These are phyloP conservation scores for Daedaleopsis nitida DNA, from an alignment of 768 basidiomycete genomes.

Conservation along the genomic window DNA sequence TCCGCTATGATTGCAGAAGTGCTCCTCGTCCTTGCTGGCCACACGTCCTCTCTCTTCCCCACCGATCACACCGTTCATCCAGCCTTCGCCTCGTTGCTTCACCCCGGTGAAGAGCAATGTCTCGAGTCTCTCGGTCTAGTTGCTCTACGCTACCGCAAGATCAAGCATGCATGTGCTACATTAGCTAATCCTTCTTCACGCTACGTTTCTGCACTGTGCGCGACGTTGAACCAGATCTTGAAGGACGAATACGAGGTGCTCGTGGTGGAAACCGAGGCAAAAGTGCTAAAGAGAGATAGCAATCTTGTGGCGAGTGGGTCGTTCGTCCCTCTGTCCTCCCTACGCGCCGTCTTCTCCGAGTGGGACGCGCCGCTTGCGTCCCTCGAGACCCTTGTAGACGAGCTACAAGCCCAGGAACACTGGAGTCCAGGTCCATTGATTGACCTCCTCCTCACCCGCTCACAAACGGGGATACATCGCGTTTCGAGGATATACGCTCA, in stretches of 20 bases:
- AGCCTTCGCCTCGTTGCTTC: conserved; percentile 69
- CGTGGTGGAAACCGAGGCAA: conserved; percentile 80
- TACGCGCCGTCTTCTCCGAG: conserved; percentile 80
- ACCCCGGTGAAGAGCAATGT: conserved; percentile 87
- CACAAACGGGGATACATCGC: conserved; percentile 77
- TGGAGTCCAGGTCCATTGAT: conserved; percentile 82
- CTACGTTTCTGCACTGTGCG: conserved; percentile 79
- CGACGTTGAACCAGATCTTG: conserved; percentile 72
- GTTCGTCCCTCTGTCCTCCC: conserved; percentile 83
- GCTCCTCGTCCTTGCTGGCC: conserved; percentile 83
- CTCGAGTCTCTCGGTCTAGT: conserved; percentile 79
- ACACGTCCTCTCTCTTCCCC: conserved; percentile 83
- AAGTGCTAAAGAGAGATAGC: conserved; percentile 73
- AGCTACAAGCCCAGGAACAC: conserved; percentile 52
- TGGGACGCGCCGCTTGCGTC: conserved; percentile 89
- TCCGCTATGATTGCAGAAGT: conserved; percentile 82
- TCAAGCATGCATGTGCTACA: conserved; percentile 56
- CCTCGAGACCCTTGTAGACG: conserved; percentile 63
- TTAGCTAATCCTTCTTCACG: conserved; percentile 65
- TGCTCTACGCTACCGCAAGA: conserved; percentile 72
- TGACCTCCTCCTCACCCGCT: conserved; percentile 71
- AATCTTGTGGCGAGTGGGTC: conserved; percentile 76
- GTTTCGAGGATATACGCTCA: conserved; percentile 70
- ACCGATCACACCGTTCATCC: conserved; percentile 59
- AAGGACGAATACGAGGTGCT: conserved; percentile 79